Conservation (phyloP, 208 protist genomes). For the Acanthamoeba triangularis region DNA sequence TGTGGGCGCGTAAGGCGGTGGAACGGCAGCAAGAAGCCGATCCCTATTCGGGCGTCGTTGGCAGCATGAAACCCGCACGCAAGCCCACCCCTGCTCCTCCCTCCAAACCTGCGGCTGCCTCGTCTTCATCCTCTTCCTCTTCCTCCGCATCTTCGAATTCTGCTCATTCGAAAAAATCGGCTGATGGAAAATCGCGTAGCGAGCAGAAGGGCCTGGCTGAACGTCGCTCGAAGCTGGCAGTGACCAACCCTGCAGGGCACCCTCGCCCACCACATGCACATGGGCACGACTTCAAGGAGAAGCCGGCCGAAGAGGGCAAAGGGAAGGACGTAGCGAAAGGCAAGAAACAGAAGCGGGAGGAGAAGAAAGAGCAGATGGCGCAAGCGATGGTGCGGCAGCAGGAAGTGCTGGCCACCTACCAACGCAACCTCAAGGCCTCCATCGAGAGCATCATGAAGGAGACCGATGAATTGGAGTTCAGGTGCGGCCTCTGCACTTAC, state of each 20-base stretch:
- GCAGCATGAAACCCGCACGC: neutral
- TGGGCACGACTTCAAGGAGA: neutral
- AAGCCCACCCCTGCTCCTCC: neutral
- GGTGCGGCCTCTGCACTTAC: no score
- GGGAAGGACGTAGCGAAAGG: neutral
- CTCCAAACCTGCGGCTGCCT: neutral
- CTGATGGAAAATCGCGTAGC: neutral
- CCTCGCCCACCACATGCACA: neutral
- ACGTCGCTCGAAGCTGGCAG: neutral
- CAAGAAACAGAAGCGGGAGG: conserved; percentile 56
- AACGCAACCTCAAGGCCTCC: conserved; percentile 43
- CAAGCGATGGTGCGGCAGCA: conserved; percentile 15
- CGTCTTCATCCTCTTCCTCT: neutral
- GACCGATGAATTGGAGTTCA: neutral
- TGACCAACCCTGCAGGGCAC: neutral
- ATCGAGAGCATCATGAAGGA: conserved; percentile 9
- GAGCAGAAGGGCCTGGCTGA: conserved; percentile 7
- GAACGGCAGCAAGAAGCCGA: neutral
- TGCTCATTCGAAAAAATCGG: neutral
- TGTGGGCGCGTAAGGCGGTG: conserved; percentile 12
- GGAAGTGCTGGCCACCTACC: conserved; percentile 38
- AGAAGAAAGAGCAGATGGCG: conserved; percentile 13
- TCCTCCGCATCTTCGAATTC: no score
- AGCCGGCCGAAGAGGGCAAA: neutral
- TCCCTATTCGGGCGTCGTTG: neutral